Conservation (phyloP, 2,329 filamentous ascomycete species). For the Periconia sp. region DNA sequence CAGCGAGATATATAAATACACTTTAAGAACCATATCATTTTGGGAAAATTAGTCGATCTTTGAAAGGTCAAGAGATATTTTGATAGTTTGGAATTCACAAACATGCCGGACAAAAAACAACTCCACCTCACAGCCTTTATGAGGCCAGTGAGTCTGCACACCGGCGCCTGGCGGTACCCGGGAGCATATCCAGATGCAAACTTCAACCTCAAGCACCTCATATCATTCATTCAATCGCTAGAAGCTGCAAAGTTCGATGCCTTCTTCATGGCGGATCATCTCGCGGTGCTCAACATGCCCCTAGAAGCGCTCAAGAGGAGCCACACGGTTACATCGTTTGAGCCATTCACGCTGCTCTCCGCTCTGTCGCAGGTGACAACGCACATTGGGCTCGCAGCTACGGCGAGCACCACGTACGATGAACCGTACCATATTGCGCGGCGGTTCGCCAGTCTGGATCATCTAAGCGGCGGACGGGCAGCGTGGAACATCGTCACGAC, state of each 20-base stretch:
- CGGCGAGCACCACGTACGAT: slow-evolving; percentile 58
- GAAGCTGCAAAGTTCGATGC: slow-evolving; percentile 59
- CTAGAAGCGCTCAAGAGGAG: slow-evolving; percentile 59
- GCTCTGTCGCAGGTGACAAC: slow-evolving; percentile 53
- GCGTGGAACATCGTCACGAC: slow-evolving; percentile 61
- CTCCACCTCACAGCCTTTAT: slow-evolving; percentile 60
- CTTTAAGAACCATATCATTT: neutral
- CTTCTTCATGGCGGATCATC: slow-evolving; percentile 60
- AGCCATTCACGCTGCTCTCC: slow-evolving; percentile 57
- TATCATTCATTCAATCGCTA: slow-evolving; percentile 56
- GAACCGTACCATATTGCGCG: slow-evolving; percentile 58
- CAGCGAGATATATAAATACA: too few relatives aligned
- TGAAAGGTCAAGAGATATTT: neutral
- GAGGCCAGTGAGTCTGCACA: slow-evolving; percentile 59
- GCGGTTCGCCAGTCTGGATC: slow-evolving; percentile 57
- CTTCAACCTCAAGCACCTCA: slow-evolving; percentile 58
- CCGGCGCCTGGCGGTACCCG: slow-evolving; percentile 60
- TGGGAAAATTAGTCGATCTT: neutral
- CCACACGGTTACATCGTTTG: slow-evolving; percentile 61
- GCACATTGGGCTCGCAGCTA: slow-evolving; percentile 56
- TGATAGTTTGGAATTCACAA: neutral
- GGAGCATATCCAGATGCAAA: slow-evolving; percentile 59
- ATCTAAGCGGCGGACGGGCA: slow-evolving; percentile 54
- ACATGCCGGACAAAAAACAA: slow-evolving; percentile 14
- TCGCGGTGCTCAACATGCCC: slow-evolving; percentile 60